A percentile compares a stretch with the other conserved stretches of the same genome.
Conservation (phyloP, 2,329 filamentous ascomycete genomes). For the Trichoderma koningiopsis region DNA sequence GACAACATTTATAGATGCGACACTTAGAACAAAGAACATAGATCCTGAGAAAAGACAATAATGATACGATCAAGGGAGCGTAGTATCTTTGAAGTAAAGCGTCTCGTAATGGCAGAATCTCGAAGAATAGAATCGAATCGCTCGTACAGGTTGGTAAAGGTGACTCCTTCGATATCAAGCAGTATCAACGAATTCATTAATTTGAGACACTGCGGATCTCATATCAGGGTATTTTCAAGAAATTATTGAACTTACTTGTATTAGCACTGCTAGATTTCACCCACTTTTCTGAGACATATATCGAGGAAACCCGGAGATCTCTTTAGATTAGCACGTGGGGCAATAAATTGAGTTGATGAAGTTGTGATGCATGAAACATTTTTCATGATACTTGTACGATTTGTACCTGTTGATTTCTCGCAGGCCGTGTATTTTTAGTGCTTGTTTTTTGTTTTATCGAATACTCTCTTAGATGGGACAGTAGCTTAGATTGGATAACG, state of each 20-base stretch:
- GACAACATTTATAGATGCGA: background rate
- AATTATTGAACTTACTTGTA: background rate
- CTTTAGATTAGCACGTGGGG: background rate
- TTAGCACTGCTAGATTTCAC: no score
- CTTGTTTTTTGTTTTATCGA: background rate
- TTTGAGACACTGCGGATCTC: background rate
- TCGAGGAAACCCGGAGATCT: background rate
- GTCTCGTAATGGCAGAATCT: background rate
- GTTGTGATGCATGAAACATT: background rate
- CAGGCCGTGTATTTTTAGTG: background rate
- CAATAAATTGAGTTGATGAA: background rate
- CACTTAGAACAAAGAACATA: background rate
- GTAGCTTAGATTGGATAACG: background rate
- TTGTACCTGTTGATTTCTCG: background rate
- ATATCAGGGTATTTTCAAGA: background rate
- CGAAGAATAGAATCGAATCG: background rate
- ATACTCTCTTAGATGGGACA: background rate
- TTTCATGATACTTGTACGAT: background rate
- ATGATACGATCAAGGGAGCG: background rate
- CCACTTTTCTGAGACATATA: background rate
- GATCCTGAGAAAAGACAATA: background rate
- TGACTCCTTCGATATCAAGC: background rate
- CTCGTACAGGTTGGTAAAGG: background rate
- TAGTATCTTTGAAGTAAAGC: background rate
- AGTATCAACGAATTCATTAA: background rate